Evolutionary conservation across 192 early-diverging fungal species (phyloP).

Genomic region (Linnemannia hyalina): DNA sequence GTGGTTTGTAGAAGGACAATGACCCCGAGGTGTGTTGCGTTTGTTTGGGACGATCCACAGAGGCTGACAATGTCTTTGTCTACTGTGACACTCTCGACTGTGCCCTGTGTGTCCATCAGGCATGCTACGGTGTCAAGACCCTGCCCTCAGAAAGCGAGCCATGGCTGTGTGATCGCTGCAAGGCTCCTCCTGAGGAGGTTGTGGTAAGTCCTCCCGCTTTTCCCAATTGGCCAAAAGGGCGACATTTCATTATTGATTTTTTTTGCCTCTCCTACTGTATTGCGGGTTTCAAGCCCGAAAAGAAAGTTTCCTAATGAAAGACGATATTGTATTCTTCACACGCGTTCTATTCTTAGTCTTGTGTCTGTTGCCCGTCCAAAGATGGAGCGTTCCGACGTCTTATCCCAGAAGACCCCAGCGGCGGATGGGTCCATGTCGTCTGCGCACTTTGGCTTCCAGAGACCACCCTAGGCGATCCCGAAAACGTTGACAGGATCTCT

Average conservation of each 20-base stretch:
- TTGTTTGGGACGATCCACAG: slow-evolving; percentile 61
- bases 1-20: slow-evolving; percentile 58
- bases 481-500: slow-evolving; percentile 53
- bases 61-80: slow-evolving; percentile 64
- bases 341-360: slow-evolving; percentile 54
- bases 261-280: not conserved
- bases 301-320: slow-evolving; percentile 11
- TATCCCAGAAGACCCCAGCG: slow-evolving; percentile 39
- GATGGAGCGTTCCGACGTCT: slow-evolving; percentile 61
- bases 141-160: slow-evolving; percentile 56
- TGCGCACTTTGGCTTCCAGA: slow-evolving; percentile 67
- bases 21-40: slow-evolving; percentile 69
- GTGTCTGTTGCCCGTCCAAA: slow-evolving; percentile 58
- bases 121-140: slow-evolving; percentile 58
- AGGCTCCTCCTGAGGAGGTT: slow-evolving; percentile 53
- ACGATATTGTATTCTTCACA: slow-evolving; percentile 8
- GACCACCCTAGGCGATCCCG: slow-evolving; percentile 54
- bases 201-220: slow-evolving; percentile 43
- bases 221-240: not conserved
- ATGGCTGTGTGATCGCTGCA: slow-evolving; percentile 61
- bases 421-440: slow-evolving; percentile 63
- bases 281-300: slow-evolving; percentile 6
- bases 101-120: slow-evolving; percentile 41
- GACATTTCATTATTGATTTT: not conserved
- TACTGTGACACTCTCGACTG: slow-evolving; percentile 63